A percentile compares a stretch with the other conserved stretches of the same genome.
Evolutionary conservation across 169 alveolate species (phyloP).

Genomic region (Babesia caballi): DNA sequence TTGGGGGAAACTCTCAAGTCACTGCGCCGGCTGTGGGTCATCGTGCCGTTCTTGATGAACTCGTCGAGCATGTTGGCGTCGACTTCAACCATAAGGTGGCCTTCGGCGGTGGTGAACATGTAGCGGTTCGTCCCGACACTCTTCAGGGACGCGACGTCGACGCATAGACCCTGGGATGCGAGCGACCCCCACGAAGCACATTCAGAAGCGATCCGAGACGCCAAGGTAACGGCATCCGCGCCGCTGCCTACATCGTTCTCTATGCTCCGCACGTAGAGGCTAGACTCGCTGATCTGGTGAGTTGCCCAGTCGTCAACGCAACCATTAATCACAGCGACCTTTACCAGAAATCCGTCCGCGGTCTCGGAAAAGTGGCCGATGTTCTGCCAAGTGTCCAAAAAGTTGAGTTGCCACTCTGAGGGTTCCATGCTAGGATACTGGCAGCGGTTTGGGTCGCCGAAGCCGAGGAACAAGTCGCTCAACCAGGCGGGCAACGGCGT

Average conservation of each 20-base stretch:
- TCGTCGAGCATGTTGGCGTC: constrained; percentile 1
- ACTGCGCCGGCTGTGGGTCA: not conserved
- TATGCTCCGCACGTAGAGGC: not conserved
- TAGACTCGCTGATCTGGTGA: not conserved
- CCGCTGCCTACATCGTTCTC: not conserved
- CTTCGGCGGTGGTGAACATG: not conserved
- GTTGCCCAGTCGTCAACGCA: not conserved
- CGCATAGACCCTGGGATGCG: not conserved
- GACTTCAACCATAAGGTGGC: not conserved
- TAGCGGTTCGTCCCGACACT: not conserved
- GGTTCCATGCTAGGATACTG: constrained; percentile 36
- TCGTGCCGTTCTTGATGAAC: not conserved
- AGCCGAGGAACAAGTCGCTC: constrained; percentile 67
- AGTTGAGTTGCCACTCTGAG: constrained; percentile 7
- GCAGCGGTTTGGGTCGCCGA: constrained; percentile 61
- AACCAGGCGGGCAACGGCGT: constrained; percentile 66
- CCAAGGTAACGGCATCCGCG: not conserved
- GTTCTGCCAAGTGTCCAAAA: constrained; percentile 39
- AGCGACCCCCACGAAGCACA: not conserved
- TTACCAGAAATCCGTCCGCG: constrained; percentile 1
- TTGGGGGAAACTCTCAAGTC: constrained; percentile 6
- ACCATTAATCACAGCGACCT: constrained; percentile 8
- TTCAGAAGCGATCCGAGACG: not conserved
- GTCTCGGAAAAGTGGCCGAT: constrained; percentile 21
- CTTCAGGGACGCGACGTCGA: not conserved